Percentiles rank a stretch among this genome's conserved stretches.
phyloP scores from a whole-genome alignment of 2,329 filamentous ascomycete species.

The Fusarium sp. region DNA sequence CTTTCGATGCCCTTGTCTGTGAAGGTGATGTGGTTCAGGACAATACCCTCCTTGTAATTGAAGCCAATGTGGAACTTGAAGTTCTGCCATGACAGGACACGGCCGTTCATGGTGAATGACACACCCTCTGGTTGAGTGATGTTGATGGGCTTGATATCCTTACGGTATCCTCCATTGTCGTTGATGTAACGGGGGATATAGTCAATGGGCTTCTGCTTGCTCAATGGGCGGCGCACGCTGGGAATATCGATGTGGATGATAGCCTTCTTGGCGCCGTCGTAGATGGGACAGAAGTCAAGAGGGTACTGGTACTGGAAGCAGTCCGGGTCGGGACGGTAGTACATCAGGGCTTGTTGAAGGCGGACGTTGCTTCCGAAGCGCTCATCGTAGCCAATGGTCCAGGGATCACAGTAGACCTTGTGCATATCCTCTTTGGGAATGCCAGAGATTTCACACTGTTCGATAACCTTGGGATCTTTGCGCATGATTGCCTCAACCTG shows the following conservation, averaged over 20 bases:
- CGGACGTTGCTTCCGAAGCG: constrained; percentile 83
- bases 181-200: constrained; percentile 82
- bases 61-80: constrained; percentile 95
- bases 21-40: constrained; percentile 89
- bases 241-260: constrained; percentile 89
- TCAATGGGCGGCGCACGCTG: constrained; percentile 79
- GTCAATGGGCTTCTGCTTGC: constrained; percentile 78
- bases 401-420: constrained; percentile 96
- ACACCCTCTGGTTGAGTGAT: constrained; percentile 91
- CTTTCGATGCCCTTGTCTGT: constrained; percentile 84
- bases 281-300: constrained; percentile 94
- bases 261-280: constrained; percentile 80
- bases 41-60: constrained; percentile 93
- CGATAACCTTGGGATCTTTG: constrained; percentile 86
- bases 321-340: constrained; percentile 87
- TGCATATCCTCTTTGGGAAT: constrained; percentile 88
- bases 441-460: constrained; percentile 87
- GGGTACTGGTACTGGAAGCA: constrained; percentile 93
- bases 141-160: constrained; percentile 85
- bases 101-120: constrained; percentile 79
- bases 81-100: constrained; percentile 88
- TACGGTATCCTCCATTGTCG: constrained; percentile 79
- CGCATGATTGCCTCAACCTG: constrained; percentile 81
- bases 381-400: constrained; percentile 96
- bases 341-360: constrained; percentile 94